Evolutionary conservation across 768 basidiomycete genomes (phyloP).

Genomic region (Paxillus involutus): DNA sequence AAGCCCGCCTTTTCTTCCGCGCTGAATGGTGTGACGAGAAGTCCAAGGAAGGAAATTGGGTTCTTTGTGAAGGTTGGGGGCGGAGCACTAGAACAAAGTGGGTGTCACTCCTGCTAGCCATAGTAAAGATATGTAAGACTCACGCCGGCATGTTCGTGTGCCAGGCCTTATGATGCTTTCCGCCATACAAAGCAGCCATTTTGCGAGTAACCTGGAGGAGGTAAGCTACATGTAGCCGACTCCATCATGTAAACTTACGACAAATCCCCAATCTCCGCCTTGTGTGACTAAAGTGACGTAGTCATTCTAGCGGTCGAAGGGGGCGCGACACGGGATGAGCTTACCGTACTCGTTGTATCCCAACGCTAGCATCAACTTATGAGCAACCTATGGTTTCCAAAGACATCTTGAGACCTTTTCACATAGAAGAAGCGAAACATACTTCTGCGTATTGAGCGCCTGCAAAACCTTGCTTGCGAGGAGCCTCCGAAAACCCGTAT

Average conservation of each 20-base stretch:
- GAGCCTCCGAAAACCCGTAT: slow-evolving; percentile 60
- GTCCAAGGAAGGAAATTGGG: slow-evolving; percentile 30
- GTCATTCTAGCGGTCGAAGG: background rate
- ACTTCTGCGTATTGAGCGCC: slow-evolving; percentile 57
- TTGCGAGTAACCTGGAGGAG: slow-evolving; percentile 32
- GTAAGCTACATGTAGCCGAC: background rate
- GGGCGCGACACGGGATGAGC: background rate
- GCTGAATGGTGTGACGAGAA: slow-evolving; percentile 29
- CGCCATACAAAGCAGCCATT: slow-evolving; percentile 37
- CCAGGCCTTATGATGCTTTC: slow-evolving; percentile 48
- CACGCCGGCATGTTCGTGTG: slow-evolving; percentile 50
- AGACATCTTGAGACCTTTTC: background rate
- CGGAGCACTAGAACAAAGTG: slow-evolving; percentile 12
- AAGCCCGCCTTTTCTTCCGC: slow-evolving; percentile 17
- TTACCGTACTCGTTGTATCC: slow-evolving; percentile 51
- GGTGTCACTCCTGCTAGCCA: background rate
- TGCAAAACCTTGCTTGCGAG: slow-evolving; percentile 51
- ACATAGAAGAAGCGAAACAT: background rate
- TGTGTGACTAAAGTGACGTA: slow-evolving; percentile 38
- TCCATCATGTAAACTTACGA: slow-evolving; percentile 24
- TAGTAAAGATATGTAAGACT: slow-evolving; percentile 9
- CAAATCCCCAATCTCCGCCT: slow-evolving; percentile 49
- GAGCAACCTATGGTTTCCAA: slow-evolving; percentile 33
- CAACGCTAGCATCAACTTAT: slow-evolving; percentile 49
- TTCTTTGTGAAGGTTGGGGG: slow-evolving; percentile 21